Evolutionary conservation across 1,139 yeast species (phyloP).

Genomic region (Meyerozyma elateridarum): DNA sequence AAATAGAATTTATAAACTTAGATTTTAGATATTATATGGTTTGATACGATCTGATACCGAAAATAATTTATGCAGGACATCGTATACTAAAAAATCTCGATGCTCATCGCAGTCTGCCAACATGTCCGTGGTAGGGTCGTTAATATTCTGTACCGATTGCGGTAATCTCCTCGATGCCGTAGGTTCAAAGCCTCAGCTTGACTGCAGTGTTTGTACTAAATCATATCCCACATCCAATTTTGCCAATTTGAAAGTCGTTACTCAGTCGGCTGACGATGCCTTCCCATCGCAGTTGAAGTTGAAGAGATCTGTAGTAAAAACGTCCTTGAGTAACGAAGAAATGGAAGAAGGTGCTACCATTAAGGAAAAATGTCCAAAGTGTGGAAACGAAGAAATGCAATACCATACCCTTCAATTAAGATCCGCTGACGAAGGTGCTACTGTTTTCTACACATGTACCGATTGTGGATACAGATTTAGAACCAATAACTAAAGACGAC

Average conservation of each 20-base stretch:
- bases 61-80: no score
- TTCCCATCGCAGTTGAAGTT: conserved; percentile 82
- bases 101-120: conserved; percentile 7
- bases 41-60: no score
- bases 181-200: conserved; percentile 43
- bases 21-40: no score
- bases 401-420: conserved; percentile 94
- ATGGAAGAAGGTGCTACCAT: conserved; percentile 93
- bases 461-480: conserved; percentile 89
- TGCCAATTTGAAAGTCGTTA: conserved; percentile 77
- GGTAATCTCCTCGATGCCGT: conserved; percentile 82
- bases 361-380: conserved; percentile 94
- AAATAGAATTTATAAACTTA: no score
- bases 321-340: conserved; percentile 70
- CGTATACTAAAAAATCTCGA: no score
- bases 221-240: conserved; percentile 55
- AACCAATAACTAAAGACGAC: conserved; percentile 62
- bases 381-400: conserved; percentile 97
- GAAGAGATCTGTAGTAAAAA: conserved; percentile 86
- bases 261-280: conserved; percentile 83
- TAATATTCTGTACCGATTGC: conserved; percentile 90
- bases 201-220: conserved; percentile 66
- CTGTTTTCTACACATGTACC: conserved; percentile 93
- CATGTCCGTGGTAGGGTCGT: conserved; percentile 94
- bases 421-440: conserved; percentile 98